Conservation (phyloP, 805 yeast species). For the Ogataea degrootiae region DNA sequence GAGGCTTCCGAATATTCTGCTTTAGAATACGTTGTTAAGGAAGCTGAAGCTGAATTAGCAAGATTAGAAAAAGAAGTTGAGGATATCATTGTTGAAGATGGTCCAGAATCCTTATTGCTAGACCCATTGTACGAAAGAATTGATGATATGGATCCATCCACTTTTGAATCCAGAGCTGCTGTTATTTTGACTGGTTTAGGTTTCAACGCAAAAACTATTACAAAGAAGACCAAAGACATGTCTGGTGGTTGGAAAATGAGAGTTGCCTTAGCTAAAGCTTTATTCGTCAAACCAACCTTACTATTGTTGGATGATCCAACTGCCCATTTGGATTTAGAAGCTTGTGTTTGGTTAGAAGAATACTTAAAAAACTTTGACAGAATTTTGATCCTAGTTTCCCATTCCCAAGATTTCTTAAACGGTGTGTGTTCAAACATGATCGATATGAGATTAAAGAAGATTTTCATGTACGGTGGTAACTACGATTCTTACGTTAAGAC, state of each 20-base stretch:
- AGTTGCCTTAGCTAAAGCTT: constrained; percentile 96
- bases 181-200: constrained; percentile 95
- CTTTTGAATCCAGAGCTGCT: constrained; percentile 96
- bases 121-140: constrained; percentile 93
- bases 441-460: constrained; percentile 85
- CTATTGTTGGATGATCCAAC: constrained; percentile 97
- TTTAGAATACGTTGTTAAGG: constrained; percentile 91
- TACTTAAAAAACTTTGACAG: constrained; percentile 92
- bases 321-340: constrained; percentile 98
- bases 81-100: constrained; percentile 81
- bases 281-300: constrained; percentile 95
- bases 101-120: constrained; percentile 84
- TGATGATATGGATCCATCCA: constrained; percentile 91
- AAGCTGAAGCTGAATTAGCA: constrained; percentile 90
- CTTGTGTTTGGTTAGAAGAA: constrained; percentile 99
- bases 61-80: constrained; percentile 89
- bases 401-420: constrained; percentile 98
- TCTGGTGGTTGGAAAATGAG: constrained; percentile 99
- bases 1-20: constrained; percentile 90
- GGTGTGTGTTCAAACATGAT: constrained; percentile 98
- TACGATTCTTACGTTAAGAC: constrained; percentile 96
- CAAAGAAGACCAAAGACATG: constrained; percentile 96
- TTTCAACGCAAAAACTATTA: constrained; percentile 80
- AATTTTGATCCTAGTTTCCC: constrained; percentile 90
- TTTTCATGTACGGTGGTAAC: constrained; percentile 90